These are phyloP conservation scores for Phytophthora constricta DNA, from an alignment of 352 stramenopile species.

Conservation along the genomic window DNA sequence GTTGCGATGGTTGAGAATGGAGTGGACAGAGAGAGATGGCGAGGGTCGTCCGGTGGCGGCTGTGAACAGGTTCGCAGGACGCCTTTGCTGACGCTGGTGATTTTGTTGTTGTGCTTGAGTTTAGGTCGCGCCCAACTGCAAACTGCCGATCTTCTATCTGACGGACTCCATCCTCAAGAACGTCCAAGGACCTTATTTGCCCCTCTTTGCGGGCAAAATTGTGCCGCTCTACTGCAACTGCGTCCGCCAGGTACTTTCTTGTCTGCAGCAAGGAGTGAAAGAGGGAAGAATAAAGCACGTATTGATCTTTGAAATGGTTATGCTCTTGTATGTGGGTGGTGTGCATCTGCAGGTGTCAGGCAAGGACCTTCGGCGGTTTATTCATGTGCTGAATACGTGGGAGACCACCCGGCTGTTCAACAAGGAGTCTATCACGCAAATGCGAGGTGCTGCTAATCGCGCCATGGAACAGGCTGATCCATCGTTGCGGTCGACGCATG, in stretches of 20 bases:
- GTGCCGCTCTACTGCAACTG: constrained; percentile 88
- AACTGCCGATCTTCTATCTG: constrained; percentile 91
- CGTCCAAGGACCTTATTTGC: constrained; percentile 72
- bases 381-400: constrained; percentile 89
- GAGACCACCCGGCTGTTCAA: constrained; percentile 69
- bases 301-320: constrained; percentile 2
- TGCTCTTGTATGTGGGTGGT: background rate
- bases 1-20: background rate
- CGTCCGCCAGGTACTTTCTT: constrained; percentile 65
- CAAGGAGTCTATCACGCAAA: constrained; percentile 60
- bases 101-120: constrained; percentile 21
- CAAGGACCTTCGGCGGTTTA: constrained; percentile 85
- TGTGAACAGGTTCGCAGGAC: background rate
- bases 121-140: constrained; percentile 79
- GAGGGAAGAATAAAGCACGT: constrained; percentile 18
- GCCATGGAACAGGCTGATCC: constrained; percentile 61
- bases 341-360: constrained; percentile 55
- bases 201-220: constrained; percentile 74
- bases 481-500: constrained; percentile 39
- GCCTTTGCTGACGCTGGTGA: constrained; percentile 11
- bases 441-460: constrained; percentile 69
- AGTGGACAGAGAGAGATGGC: constrained; percentile 21
- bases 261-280: background rate
- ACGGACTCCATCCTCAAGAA: constrained; percentile 93
- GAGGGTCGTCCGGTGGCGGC: too few relatives aligned